A percentile compares a stretch with the other conserved stretches of the same genome.
phyloP scores from a whole-genome alignment of 2,329 filamentous ascomycete genomes.

The Talaromyces islandicus region DNA sequence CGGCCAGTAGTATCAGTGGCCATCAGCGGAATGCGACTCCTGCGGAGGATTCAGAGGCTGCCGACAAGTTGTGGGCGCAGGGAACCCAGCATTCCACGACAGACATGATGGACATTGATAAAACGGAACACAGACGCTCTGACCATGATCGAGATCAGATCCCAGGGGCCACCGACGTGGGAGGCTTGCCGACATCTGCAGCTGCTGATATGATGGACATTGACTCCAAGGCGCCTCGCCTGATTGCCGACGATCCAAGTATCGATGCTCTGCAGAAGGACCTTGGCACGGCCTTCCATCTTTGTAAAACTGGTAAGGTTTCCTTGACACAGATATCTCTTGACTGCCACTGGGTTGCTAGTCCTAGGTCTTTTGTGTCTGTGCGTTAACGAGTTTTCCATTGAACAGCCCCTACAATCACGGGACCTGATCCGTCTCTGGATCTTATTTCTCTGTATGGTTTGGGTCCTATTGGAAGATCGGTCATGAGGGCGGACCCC shows the following conservation, averaged over 20 bases:
- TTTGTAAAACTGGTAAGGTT: constrained; percentile 47
- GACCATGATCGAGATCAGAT: constrained; percentile 28
- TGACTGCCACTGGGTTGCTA: constrained; percentile 18
- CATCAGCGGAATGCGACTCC: constrained; percentile 23
- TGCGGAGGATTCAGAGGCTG: constrained; percentile 30
- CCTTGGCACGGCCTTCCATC: constrained; percentile 42
- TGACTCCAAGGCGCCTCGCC: constrained; percentile 22
- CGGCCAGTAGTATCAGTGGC: constrained; percentile 40
- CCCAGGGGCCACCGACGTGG: constrained; percentile 15
- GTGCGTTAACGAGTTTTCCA: constrained; percentile 37
- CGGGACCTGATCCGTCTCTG: constrained; percentile 52
- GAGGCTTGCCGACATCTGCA: constrained; percentile 10
- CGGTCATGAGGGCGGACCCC: constrained; percentile 55
- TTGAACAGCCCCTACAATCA: constrained; percentile 40
- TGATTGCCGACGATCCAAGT: constrained; percentile 22
- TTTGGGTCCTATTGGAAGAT: constrained; percentile 50
- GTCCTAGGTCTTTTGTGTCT: constrained; percentile 22
- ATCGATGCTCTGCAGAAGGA: constrained; percentile 41
- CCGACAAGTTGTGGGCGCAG: constrained; percentile 24
- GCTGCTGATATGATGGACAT: constrained; percentile 35
- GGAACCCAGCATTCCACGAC: constrained; percentile 5
- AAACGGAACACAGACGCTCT: constrained; percentile 26
- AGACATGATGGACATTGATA: constrained; percentile 16
- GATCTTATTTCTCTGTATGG: constrained; percentile 56
- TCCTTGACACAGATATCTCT: constrained; percentile 28